Evolutionary conservation across 2,329 filamentous ascomycete species (phyloP), one percentile per base, ranked within the genome.

Genomic region (Paracoccidioides brasiliensis): DNA sequence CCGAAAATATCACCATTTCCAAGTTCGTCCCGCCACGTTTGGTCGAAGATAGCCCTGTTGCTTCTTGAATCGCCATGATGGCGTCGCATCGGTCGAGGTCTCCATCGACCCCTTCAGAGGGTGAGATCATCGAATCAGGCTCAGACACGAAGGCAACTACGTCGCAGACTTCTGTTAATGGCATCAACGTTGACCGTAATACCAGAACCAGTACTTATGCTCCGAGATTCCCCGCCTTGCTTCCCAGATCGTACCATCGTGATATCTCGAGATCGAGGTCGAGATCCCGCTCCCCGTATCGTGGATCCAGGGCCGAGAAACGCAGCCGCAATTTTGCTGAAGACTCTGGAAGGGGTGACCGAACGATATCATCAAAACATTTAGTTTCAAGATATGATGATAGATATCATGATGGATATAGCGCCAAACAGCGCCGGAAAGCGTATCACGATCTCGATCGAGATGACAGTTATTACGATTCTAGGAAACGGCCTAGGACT

Each of bases 171-270:
- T 80, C 79, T 73, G 75, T 80, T 79, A 82, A 84, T 80, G 80
- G 83, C 85, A 84, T 77, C 81, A 83, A 80, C 81, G 84, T 95
- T 95, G 87, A 95, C 88, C 86, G 85, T 82, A 83, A 79, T 80
- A 81, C 86, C 86, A 95, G 89, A 90, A 79, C 74, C 75, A 82
- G 79, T 77, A 65, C 65, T 64, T 66, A 72, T 64, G 66, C 68
- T 60, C 61, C 73, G 70, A 80, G 77, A 78, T 71, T 69, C 62
- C 64, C 69, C 58, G 68, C 74, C 64, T 79, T 80, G 67, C 69
- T 74, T 67, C 74, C 72, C 62, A 74, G 72, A 67, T 82, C 81
- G 60, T 80, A 80, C 81, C 72, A 78, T 80, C 66, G 80, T 83
- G 68, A 67, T 79, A 69, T 80, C 80, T 71, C 78, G 57, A 68